These are phyloP conservation scores for Calonectria ilicicola DNA, from an alignment of 2,329 filamentous ascomycete species.

Conservation along the genomic window DNA sequence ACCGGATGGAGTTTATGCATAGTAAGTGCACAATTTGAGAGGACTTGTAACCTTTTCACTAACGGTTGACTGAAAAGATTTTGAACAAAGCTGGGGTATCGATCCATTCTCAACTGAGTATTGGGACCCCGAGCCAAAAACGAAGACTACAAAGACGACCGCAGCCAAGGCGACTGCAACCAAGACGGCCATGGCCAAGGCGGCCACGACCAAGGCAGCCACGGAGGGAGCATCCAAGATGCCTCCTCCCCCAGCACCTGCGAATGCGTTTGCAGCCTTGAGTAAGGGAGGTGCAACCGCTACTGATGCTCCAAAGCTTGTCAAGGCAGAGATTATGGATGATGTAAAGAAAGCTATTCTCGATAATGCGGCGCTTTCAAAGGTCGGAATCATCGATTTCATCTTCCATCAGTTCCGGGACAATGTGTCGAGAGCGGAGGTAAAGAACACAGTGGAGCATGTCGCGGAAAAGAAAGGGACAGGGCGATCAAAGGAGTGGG, in stretches of 20 bases:
- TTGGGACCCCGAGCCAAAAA: conserved; percentile 69
- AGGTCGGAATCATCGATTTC: conserved; percentile 55
- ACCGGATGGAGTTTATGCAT: conserved; percentile 80
- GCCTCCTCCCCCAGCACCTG: conserved; percentile 48
- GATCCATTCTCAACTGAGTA: conserved; percentile 88
- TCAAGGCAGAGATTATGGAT: conserved; percentile 54
- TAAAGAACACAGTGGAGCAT: conserved; percentile 56
- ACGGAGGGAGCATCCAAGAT: conserved; percentile 42
- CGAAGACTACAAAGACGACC: conserved; percentile 33
- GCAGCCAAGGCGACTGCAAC: conserved; percentile 40
- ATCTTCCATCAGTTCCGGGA: conserved; percentile 54
- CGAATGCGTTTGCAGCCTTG: conserved; percentile 53
- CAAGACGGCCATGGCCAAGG: conserved; percentile 17
- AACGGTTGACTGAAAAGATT: conserved; percentile 51
- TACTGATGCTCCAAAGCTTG: conserved; percentile 44
- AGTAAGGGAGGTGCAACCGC: conserved; percentile 29
- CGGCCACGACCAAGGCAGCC: not conserved
- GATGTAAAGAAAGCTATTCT: conserved; percentile 57
- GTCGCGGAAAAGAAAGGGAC: conserved; percentile 55
- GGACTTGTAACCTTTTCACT: conserved; percentile 12
- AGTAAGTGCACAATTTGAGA: conserved; percentile 60
- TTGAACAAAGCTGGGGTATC: conserved; percentile 69
- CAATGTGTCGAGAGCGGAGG: conserved; percentile 52
- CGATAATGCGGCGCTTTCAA: conserved; percentile 54
- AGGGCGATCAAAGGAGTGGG: conserved; percentile 53